Base-by-base conservation (phyloP, 352 stramenopile species). In the Globisporangium parvum region DNA sequence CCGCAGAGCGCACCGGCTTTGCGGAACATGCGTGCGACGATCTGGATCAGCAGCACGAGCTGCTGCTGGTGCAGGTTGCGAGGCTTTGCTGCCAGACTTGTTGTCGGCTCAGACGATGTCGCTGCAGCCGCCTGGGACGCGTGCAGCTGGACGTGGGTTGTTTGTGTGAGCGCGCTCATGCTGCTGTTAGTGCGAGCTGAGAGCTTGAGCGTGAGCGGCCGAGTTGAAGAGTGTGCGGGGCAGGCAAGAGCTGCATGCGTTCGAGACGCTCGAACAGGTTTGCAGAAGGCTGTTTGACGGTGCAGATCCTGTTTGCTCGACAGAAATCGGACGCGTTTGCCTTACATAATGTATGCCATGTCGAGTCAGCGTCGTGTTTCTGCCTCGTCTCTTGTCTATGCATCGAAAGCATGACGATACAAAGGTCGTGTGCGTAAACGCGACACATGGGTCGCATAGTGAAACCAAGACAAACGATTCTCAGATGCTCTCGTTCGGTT, bases 1-100 rank as follows among this genome's bases (percentile, higher is more conserved):
- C 37, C 26, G 10, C 48, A 61, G 14, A 55, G 41, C 3, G 55
- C 3, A 14, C 55, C 48, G 4, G 47, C 51, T 40, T 55, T 53
- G 20, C 50, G 50, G 17, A 37, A 23, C 35, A 39, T 14, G 15
- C 55, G 21, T 3, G 40, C 26, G 39, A 50, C 10, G 39, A 55
- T 17, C 18, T 21, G 46, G 3, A 55, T 6, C 47, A 55, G 18
- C 8, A 42, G 6, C 4, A n/a, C 18, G 18, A 28, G 28, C 50
- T 37, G 42, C 2, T 37, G 23, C 18, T 47, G 37, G 39, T 33
- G 12, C 17, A 42, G 31, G 28, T 15, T 21, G 46, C 15, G 47
- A 24, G 45, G 8, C 14, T 24, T 49, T 9, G 21, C 21, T 9
- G 21, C 21, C 20, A 49, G 3, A 49, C 20, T n/a, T 24, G 24